Base-by-base conservation (phyloP, 2,329 filamentous ascomycete species). In the Delphinella strobiligena region DNA sequence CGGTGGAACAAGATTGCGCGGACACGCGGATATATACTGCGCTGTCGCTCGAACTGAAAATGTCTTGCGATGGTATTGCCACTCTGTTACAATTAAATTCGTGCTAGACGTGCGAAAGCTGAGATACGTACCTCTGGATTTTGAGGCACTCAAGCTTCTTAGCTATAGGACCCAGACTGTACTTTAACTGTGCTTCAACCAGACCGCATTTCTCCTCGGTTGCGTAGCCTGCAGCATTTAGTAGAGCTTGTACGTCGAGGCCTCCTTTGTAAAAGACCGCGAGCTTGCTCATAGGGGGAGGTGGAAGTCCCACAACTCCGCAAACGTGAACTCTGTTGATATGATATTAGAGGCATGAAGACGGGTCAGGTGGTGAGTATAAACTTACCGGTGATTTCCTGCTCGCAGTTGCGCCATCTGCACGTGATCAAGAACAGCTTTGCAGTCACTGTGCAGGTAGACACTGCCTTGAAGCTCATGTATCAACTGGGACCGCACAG, bases 361-460 rank as follows among this genome's bases (percentile, higher is more conserved):
- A 5, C 16, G 31, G 31, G 9, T 18, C n/a, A 7, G 7, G 9
- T 5, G 7, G 7, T 7, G 5, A n/a, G 7, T 33, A 7, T 33
- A n/a, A 7, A 14, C n/a, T 9, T 14, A 33, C 24, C 34, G 18
- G 18, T 41, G 17, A 15, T 17, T 34, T 18, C 61, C 63, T 4
- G 69, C 42, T 38, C n/a, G n/a, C n/a, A n/a, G n/a, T n/a, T 76
- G 64, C 34, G 71, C 64, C 44, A 78, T 71, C 42, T 60, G 63
- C 29, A 74, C 55, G n/a, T 64, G 56, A 34, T 64, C 56, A 11
- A 76, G 54, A 11, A 71, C 49, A 0, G 72, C 72, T 0, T 67
- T 72, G 19, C 75, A 71, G 45, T 75, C 72, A 0, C 65, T 68
- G 54, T 75, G 74, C 59, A 64, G 71, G 50, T 76, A 76, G 60